phyloP scores from a whole-genome alignment of 1,284 basidiomycete species.

The Cutaneotrichosporon spelunceum region DNA sequence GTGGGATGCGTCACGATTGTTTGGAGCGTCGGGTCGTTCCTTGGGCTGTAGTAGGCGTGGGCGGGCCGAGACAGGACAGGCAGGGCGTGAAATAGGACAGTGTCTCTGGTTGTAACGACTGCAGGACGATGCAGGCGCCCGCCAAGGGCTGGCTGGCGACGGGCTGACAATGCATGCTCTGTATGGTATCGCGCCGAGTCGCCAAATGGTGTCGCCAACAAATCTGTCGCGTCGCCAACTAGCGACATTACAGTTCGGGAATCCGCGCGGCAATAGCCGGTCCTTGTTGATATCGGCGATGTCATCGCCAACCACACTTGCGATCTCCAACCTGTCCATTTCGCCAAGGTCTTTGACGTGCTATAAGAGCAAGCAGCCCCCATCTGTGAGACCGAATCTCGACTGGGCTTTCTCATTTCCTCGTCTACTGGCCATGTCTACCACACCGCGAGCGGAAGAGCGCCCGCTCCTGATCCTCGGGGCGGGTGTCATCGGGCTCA shows the following conservation, averaged over 20 bases:
- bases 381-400: too few species aligned
- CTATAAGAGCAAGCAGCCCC: background rate
- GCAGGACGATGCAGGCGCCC: background rate
- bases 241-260: background rate
- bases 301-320: background rate
- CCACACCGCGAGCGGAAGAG: background rate
- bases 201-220: background rate
- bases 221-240: slow-evolving; percentile 4
- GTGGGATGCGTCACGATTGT: slow-evolving; percentile 40
- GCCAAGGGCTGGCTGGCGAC: background rate
- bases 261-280: background rate
- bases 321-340: slow-evolving; percentile 5
- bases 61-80: too few species aligned
- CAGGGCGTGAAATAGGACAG: background rate
- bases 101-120: background rate
- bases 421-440: background rate
- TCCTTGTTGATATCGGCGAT: background rate
- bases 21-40: slow-evolving; percentile 45
- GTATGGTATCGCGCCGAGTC: background rate
- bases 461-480: slow-evolving; percentile 36
- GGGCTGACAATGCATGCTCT: slow-evolving; percentile 2
- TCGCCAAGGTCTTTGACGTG: background rate
- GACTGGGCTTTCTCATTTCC: too few species aligned
- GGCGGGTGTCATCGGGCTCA: slow-evolving; percentile 47
- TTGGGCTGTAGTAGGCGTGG: slow-evolving; percentile 41